A percentile compares a stretch with the other conserved stretches of the same genome.
phyloP scores from a whole-genome alignment of 805 yeast genomes.

The Komagataella phaffii region DNA sequence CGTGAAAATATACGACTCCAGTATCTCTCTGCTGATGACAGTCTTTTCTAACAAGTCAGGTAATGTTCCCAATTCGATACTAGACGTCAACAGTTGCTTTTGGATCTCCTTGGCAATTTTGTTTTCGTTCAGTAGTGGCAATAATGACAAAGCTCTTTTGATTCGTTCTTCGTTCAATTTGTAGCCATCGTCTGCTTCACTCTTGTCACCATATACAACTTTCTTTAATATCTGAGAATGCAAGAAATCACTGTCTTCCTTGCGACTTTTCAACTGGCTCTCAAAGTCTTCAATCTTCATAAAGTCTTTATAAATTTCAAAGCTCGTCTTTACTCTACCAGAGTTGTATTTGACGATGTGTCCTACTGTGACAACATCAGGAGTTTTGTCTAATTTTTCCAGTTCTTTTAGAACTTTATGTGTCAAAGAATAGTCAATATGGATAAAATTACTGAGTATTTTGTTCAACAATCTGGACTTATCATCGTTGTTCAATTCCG shows the following conservation, averaged over 20 bases:
- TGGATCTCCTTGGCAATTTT: not conserved
- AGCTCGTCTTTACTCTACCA: conserved; percentile 19
- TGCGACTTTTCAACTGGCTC: not conserved
- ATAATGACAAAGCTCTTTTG: not conserved
- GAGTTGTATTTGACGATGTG: conserved; percentile 20
- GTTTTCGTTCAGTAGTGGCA: not conserved
- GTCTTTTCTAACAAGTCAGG: not conserved
- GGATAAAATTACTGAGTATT: not conserved
- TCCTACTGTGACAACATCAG: not conserved
- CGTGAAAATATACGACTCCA: not conserved
- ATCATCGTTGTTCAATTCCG: not conserved
- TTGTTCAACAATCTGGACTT: not conserved
- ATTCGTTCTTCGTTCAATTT: not conserved
- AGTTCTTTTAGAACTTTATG: not conserved
- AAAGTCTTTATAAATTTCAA: conserved; percentile 14
- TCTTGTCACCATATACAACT: conserved; percentile 1
- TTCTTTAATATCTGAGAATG: conserved; percentile 1
- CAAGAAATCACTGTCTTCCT: not conserved
- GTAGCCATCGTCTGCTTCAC: conserved; percentile 1
- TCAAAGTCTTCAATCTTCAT: not conserved
- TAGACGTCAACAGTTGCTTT: not conserved
- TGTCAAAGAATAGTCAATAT: not conserved
- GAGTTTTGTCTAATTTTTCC: conserved; percentile 15
- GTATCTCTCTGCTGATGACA: not conserved
- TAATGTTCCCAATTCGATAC: not conserved